phyloP scores from a whole-genome alignment of 345 rosid genomes.

The Bretschneidera sinensis region DNA sequence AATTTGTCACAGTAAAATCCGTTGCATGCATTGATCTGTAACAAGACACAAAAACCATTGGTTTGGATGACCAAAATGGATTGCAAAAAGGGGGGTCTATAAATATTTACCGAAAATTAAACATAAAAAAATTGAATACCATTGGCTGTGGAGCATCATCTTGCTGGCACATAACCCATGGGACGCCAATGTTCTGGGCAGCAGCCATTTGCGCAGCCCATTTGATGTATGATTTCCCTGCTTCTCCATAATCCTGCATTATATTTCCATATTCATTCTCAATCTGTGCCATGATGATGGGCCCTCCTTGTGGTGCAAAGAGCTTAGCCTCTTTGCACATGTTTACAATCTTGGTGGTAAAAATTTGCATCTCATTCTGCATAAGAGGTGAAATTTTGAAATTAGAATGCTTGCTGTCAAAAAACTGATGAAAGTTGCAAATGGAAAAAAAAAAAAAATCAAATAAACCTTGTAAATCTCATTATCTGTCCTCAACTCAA shows the following conservation, averaged over 20 bases:
- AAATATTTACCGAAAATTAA: no score
- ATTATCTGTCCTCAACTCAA: conserved; percentile 47
- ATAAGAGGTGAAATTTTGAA: neutral
- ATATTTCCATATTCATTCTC: conserved; percentile 39
- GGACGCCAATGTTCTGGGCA: conserved; percentile 38
- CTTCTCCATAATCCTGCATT: conserved; percentile 20
- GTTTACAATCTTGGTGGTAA: conserved; percentile 52
- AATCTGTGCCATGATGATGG: conserved; percentile 51
- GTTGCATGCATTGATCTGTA: conserved; percentile 49
- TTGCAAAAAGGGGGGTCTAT: no score
- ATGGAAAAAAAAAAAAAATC: no score
- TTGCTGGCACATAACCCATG: conserved; percentile 65
- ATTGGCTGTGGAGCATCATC: conserved; percentile 39
- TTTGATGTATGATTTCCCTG: conserved; percentile 23
- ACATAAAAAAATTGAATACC: conserved; percentile 18
- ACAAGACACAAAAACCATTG: no score
- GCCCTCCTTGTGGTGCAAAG: conserved; percentile 60
- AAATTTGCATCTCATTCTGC: conserved; percentile 70
- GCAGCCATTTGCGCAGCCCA: conserved; percentile 38
- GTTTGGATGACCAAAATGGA: no score
- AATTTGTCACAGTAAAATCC: conserved; percentile 48
- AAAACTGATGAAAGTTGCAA: neutral
- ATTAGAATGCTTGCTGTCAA: neutral
- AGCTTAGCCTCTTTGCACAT: conserved; percentile 49
- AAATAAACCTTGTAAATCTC: conserved; percentile 35